Evolutionary conservation across 305 asterid species (phyloP).

Genomic region (Rubia peregrina): DNA sequence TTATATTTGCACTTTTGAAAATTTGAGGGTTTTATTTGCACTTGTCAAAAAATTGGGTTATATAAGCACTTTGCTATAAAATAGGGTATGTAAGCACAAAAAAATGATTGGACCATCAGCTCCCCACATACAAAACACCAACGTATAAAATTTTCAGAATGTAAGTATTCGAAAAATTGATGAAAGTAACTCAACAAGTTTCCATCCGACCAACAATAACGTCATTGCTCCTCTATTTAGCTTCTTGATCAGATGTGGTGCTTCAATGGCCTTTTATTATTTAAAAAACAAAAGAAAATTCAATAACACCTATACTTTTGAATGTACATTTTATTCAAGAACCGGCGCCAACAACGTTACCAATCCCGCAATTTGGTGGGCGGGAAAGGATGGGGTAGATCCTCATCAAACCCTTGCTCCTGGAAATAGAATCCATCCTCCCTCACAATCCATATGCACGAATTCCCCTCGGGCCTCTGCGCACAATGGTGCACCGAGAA

Average conservation of each 20-base stretch:
- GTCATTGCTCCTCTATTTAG: background rate
- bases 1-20: too few species aligned
- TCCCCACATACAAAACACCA: too few species aligned
- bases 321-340: too few species aligned
- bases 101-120: too few species aligned
- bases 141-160: too few species aligned
- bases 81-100: too few species aligned
- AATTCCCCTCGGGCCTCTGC: background rate
- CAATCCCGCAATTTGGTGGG: background rate
- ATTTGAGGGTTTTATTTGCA: too few species aligned
- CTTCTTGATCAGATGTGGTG: background rate
- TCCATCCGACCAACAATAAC: background rate
- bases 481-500: background rate
- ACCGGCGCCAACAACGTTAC: background rate
- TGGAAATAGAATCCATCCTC: background rate
- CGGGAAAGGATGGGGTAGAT: background rate
- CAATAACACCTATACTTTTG: background rate
- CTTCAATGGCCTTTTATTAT: background rate
- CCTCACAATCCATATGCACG: background rate
- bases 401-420: background rate
- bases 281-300: too few species aligned
- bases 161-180: background rate
- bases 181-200: background rate
- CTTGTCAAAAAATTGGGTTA: too few species aligned
- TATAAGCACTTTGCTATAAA: too few species aligned